Evolutionary conservation across 371 early-diverging fungal species (phyloP).

Genomic region (Circinella minor): DNA sequence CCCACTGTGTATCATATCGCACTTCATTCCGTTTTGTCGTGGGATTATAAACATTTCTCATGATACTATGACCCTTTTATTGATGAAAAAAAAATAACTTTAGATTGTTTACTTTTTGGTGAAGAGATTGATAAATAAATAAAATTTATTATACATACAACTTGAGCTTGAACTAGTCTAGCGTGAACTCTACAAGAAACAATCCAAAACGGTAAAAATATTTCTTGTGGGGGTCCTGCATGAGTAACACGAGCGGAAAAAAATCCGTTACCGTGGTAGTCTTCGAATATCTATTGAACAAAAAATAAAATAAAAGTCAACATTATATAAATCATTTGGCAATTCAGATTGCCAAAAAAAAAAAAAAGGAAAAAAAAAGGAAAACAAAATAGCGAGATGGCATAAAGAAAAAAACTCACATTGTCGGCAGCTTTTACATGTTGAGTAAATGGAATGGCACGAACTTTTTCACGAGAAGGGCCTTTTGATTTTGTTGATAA

Average conservation of each 20-base stretch:
- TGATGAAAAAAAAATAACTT: background rate
- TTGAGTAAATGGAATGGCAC: conserved; percentile 59
- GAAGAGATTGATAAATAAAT: background rate
- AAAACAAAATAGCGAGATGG: background rate
- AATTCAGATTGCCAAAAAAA: no score
- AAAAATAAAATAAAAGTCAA: no score
- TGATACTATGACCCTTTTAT: conserved; percentile 40
- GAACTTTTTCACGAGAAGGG: conserved; percentile 51
- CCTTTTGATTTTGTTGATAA: conserved; percentile 24
- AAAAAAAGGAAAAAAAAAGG: background rate
- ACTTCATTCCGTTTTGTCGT: conserved; percentile 51
- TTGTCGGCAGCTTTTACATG: conserved; percentile 61
- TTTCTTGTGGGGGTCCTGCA: conserved; percentile 54
- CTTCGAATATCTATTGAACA: conserved; percentile 48
- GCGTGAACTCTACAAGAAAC: conserved; percentile 56
- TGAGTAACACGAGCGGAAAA: conserved; percentile 54
- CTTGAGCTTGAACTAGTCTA: conserved; percentile 61
- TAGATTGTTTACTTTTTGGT: background rate
- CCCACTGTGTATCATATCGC: conserved; percentile 61
- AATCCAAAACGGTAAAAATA: conserved; percentile 66
- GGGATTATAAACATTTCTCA: conserved; percentile 48
- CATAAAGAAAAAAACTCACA: conserved; percentile 26
- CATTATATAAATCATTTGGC: no score
- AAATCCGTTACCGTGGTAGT: conserved; percentile 64
- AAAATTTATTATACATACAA: conserved; percentile 27